Percentiles rank a stretch among this genome's conserved stretches.
Conservation (phyloP, 2,329 filamentous ascomycete species). For the Fusarium mundagurra region DNA sequence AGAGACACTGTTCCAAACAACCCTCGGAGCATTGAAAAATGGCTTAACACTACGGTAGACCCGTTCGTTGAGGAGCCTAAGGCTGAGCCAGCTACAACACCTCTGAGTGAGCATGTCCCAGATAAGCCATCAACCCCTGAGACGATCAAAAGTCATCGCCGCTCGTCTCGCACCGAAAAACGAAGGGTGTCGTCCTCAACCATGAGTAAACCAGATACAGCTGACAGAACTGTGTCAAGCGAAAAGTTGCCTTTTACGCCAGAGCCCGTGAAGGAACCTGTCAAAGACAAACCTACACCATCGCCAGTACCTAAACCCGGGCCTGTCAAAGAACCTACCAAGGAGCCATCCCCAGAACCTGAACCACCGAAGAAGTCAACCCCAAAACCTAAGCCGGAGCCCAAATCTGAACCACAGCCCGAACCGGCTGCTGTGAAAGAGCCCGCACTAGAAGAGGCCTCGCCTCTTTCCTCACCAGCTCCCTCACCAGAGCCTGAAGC, state of each 20-base stretch:
- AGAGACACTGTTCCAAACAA: constrained; percentile 61
- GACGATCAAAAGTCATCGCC: constrained; percentile 34
- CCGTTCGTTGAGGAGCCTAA: constrained; percentile 64
- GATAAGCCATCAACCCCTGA: constrained; percentile 33
- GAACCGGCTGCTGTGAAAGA: constrained; percentile 10
- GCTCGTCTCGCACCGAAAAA: constrained; percentile 40
- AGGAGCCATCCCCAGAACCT: constrained; percentile 22
- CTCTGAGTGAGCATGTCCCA: constrained; percentile 13
- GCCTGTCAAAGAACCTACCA: constrained; percentile 18
- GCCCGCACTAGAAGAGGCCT: constrained; percentile 8
- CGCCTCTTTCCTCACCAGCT: constrained; percentile 12
- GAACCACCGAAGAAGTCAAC: constrained; percentile 17
- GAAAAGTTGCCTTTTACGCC: constrained; percentile 7
- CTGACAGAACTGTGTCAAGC: constrained; percentile 14
- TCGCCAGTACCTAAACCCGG: constrained; percentile 13
- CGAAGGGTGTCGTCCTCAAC: constrained; percentile 35
- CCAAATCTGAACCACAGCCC: constrained; percentile 3
- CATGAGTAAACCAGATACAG: constrained; percentile 28
- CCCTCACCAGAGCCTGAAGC: constrained; percentile 25
- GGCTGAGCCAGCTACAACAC: constrained; percentile 14
- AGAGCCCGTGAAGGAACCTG: constrained; percentile 6
- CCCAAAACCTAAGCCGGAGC: constrained; percentile 8
- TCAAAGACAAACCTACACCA: constrained; percentile 9
- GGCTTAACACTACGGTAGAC: constrained; percentile 71
- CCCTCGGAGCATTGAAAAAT: constrained; percentile 72